phyloP scores from a whole-genome alignment of 2,329 filamentous ascomycete genomes.

The Bipolaris victoriae region DNA sequence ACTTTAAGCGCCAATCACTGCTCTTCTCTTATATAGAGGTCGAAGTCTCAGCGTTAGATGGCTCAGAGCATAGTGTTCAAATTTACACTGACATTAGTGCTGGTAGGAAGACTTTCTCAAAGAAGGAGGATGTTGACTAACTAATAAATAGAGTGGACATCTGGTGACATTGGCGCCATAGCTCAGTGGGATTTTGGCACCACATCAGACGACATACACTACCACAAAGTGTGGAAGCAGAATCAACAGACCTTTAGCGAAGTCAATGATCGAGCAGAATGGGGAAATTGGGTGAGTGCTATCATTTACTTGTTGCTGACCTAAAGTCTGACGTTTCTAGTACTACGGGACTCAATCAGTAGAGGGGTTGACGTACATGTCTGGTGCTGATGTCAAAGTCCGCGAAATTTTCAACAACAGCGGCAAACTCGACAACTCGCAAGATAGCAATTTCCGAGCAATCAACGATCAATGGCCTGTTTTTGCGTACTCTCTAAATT shows the following conservation, averaged over 20 bases:
- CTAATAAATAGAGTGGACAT: slow-evolving; percentile 68
- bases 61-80: slow-evolving; percentile 67
- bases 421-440: slow-evolving; percentile 53
- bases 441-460: slow-evolving; percentile 59
- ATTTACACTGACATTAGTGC: slow-evolving; percentile 76
- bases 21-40: slow-evolving; percentile 74
- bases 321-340: slow-evolving; percentile 23
- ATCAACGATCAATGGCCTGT: slow-evolving; percentile 59
- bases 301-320: background rate
- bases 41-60: slow-evolving; percentile 67
- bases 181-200: slow-evolving; percentile 67
- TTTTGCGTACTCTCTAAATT: slow-evolving; percentile 59
- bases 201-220: slow-evolving; percentile 54
- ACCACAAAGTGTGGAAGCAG: slow-evolving; percentile 63
- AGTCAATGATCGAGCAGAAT: slow-evolving; percentile 56
- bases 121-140: slow-evolving; percentile 11
- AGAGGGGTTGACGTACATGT: slow-evolving; percentile 54
- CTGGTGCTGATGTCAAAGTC: slow-evolving; percentile 55
- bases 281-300: slow-evolving; percentile 54
- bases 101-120: slow-evolving; percentile 54
- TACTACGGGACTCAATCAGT: slow-evolving; percentile 58
- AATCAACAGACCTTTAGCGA: slow-evolving; percentile 57
- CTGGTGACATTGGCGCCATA: slow-evolving; percentile 62
- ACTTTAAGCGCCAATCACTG: slow-evolving; percentile 71
- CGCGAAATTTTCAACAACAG: slow-evolving; percentile 54